Evolutionary conservation across 2,329 filamentous ascomycete species (phyloP), one percentile per base, ranked within the genome.

Genomic region (Botrytis cinerea): DNA sequence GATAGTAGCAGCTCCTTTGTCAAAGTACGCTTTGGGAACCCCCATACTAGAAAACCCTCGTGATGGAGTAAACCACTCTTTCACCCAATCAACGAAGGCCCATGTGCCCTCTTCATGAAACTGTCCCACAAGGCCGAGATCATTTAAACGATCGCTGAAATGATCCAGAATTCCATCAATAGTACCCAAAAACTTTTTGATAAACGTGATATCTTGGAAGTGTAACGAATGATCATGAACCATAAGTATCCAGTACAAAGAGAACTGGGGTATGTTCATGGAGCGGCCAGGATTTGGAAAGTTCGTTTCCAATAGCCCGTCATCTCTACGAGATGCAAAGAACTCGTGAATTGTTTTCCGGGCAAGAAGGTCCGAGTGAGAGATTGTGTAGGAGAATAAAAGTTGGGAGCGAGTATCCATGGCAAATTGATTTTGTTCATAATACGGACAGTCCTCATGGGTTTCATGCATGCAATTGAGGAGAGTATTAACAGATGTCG

Each of bases 371-470:
- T 82, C 81, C 22, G 82, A 81, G 4, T 78, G 78, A 0, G 80
- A 81, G 5, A 81, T 73, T 0, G 76, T 73, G 59, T 82, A 82
- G 38, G 80, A 79, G 59, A 82, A 82, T 1, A 82, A 75, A 8
- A 76, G 78, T 8, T 80, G 79, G 4, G 78, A 9, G 75, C 48
- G 75, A 9, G 75, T 75, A 48, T 82, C 81, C 67, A 76, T 73
- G 18, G 74, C 77, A 68, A 78, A 82, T 74, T 82, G 80, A 4
- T 81, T 78, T 64, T 82, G 81, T 68, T 82, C 80, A 67, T 82
- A 82, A 51, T 82, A 82, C 0, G 81, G 81, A 43, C 81, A 82
- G 61, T 82, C 81, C 2, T 80, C 78, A 69, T 82, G 82, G 12
- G 79, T 80, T 32, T 74, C 74, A 43, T 75, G 74, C 63, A 75